Evolutionary conservation across 1,284 basidiomycete genomes (phyloP), one percentile per base, ranked within the genome.

Genomic region (Puccinia coronata): DNA sequence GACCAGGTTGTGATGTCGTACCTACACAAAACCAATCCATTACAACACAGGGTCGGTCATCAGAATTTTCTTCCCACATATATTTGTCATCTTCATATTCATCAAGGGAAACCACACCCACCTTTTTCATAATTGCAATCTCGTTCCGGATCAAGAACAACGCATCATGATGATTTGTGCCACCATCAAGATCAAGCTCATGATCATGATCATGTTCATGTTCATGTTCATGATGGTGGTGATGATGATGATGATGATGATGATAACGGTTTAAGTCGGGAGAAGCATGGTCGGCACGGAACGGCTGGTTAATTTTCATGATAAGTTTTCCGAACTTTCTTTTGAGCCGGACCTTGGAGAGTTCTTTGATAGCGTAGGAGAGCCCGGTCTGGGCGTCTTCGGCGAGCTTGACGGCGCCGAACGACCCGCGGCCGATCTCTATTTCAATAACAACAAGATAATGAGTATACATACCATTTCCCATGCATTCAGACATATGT

Each of bases 121-220:
- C 84, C 83, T 88, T 87, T 83, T 87, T 88, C 87, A 88, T 87
- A 43, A 88, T 84, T 9, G 87, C 87, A 59, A 88, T 85, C 82
- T 88, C 87, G 47, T 86, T 83, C 61, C 86, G 78, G 4, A 87
- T 87, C 77, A 88, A 82, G 5, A 83, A 84, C 14, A 88, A 82
- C 11, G 86, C 87, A 83, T 87, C 87, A 41, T 81, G 31, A 51
- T 81, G 84, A 31, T 59, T 55, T n/a, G 36, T 39, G n/a, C n/a
- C n/a, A n/a, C n/a, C n/a, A n/a, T n/a, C n/a, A n/a, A n/a, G n/a
- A n/a, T n/a, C n/a, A n/a, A n/a, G n/a, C n/a, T n/a, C n/a, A n/a
- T n/a, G n/a, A n/a, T n/a, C n/a, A n/a, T n/a, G n/a, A n/a, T n/a
- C n/a, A n/a, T n/a, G n/a, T n/a, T n/a, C n/a, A n/a, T n/a, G n/a